Evolutionary conservation across 2,329 filamentous ascomycete species (phyloP).

Genomic region (Dothideomycetes sp.): DNA sequence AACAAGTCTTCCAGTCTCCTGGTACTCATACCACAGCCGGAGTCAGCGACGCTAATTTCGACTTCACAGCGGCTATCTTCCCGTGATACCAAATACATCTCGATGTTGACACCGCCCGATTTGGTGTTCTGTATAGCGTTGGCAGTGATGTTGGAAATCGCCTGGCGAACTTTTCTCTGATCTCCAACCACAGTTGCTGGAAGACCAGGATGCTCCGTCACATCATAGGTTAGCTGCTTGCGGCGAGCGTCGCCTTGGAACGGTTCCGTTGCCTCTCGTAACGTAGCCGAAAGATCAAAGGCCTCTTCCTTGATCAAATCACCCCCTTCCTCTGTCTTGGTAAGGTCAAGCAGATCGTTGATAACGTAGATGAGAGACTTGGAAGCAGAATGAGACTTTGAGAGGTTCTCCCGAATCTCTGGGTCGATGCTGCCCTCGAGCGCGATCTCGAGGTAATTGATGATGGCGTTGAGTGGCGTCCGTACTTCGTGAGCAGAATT

Average conservation of each 20-base stretch:
- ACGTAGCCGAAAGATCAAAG: constrained; percentile 61
- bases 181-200: constrained; percentile 69
- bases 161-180: constrained; percentile 69
- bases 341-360: constrained; percentile 81
- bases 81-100: constrained; percentile 54
- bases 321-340: constrained; percentile 76
- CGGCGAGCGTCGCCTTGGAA: constrained; percentile 66
- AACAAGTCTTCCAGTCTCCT: constrained; percentile 52
- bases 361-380: constrained; percentile 92
- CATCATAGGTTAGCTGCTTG: constrained; percentile 63
- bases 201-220: constrained; percentile 58
- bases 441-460: constrained; percentile 89
- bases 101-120: constrained; percentile 58
- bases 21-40: constrained; percentile 55
- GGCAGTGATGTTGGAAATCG: constrained; percentile 70
- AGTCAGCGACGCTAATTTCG: constrained; percentile 68
- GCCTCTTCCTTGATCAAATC: constrained; percentile 70
- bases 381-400: constrained; percentile 79
- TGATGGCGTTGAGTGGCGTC: constrained; percentile 84
- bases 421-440: constrained; percentile 69
- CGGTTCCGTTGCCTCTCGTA: constrained; percentile 67
- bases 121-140: constrained; percentile 76
- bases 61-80: constrained; percentile 50
- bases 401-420: constrained; percentile 76
- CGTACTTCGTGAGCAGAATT: constrained; percentile 90